A percentile compares a stretch with the other conserved stretches of the same genome.
Evolutionary conservation across 1,284 basidiomycete species (phyloP).

Genomic region (Pyrrhoderma lamaoense): DNA sequence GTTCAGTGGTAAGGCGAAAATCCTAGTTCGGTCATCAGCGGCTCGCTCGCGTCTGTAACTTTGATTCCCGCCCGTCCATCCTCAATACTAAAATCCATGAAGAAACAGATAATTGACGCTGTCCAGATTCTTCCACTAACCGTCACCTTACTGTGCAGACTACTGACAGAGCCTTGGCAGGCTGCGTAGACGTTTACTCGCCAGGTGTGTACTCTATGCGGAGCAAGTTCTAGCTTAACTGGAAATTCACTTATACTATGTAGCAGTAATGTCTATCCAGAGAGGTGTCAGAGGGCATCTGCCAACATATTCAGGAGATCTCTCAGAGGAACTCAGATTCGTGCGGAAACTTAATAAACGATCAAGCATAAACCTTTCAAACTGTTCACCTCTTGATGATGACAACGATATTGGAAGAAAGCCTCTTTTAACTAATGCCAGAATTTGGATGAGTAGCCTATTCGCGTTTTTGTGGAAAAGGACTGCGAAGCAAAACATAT

Average conservation of each 20-base stretch:
- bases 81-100: too few relatives aligned
- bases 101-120: too few relatives aligned
- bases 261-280: slow-evolving; percentile 3
- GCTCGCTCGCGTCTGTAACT: not conserved
- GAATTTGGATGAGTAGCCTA: not conserved
- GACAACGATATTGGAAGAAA: too few relatives aligned
- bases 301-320: slow-evolving; percentile 10
- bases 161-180: too few relatives aligned
- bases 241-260: not conserved
- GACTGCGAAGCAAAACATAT: not conserved
- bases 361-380: not conserved
- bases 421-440: too few relatives aligned
- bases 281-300: slow-evolving; percentile 8
- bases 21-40: not conserved
- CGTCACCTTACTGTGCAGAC: too few relatives aligned
- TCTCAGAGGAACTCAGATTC: not conserved
- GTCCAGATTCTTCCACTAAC: too few relatives aligned
- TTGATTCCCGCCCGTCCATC: not conserved
- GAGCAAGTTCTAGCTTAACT: too few relatives aligned
- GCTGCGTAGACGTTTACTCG: too few relatives aligned
- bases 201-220: too few relatives aligned
- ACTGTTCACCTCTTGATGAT: too few relatives aligned
- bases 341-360: slow-evolving; percentile 1
- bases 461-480: not conserved
- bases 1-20: too few relatives aligned